phyloP scores from a whole-genome alignment of 2,329 filamentous ascomycete genomes.

The Fusarium sp. region DNA sequence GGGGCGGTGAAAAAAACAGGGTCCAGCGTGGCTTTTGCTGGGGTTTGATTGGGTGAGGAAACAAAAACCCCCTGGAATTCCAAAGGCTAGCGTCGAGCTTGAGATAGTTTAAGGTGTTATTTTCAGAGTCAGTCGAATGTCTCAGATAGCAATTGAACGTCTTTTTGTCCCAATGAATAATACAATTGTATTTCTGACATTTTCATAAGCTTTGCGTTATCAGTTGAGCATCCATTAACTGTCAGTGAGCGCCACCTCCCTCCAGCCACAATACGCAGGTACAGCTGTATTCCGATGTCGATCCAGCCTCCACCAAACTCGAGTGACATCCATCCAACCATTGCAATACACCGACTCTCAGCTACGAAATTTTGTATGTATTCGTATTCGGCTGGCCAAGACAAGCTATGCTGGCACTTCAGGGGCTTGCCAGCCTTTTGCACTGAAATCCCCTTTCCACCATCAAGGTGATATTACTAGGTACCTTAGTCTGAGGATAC shows the following conservation, averaged over 20 bases:
- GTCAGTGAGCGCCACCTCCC: background rate
- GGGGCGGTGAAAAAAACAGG: conserved; percentile 38
- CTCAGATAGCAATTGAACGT: background rate
- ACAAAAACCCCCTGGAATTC: conserved; percentile 14
- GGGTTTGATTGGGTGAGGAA: conserved; percentile 16
- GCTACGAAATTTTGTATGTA: conserved; percentile 2
- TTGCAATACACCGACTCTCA: conserved; percentile 2
- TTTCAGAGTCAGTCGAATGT: conserved; percentile 23
- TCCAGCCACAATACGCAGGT: conserved; percentile 36
- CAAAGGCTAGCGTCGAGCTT: conserved; percentile 22
- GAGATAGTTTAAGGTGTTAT: conserved; percentile 33
- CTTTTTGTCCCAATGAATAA: background rate
- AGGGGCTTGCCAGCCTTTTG: conserved; percentile 7
- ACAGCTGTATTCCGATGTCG: conserved; percentile 27
- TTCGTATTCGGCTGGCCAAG: conserved; percentile 28
- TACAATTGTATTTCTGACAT: too few species aligned
- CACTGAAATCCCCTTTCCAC: background rate
- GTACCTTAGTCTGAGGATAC: conserved; percentile 20
- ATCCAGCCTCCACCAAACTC: conserved; percentile 34
- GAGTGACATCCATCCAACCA: conserved; percentile 16
- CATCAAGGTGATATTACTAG: background rate
- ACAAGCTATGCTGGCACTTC: conserved; percentile 10
- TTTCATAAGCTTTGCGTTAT: background rate
- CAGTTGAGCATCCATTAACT: conserved; percentile 4
- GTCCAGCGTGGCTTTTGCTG: background rate